A percentile compares a stretch with the other conserved stretches of the same genome.
These are phyloP conservation scores for Trichosporon faecale DNA, from an alignment of 1,284 basidiomycete species.

Conservation along the genomic window DNA sequence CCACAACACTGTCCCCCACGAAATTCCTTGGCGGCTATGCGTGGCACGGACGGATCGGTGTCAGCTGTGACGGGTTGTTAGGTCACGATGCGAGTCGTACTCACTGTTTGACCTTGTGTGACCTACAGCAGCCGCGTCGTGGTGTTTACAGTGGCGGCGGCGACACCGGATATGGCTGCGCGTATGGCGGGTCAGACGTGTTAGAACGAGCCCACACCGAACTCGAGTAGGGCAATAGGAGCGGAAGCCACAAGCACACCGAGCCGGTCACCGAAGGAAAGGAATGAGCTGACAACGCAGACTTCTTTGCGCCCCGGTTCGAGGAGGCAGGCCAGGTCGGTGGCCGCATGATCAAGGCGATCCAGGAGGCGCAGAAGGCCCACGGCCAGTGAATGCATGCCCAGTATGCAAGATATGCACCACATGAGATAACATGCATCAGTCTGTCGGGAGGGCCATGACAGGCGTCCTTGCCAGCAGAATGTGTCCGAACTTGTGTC, in stretches of 20 bases:
- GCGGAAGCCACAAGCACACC: background rate
- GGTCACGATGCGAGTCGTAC: background rate
- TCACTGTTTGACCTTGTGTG: background rate
- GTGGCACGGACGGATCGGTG: no score
- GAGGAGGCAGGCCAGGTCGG: slow-evolving; percentile 79
- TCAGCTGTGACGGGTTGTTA: background rate
- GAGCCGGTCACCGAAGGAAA: background rate
- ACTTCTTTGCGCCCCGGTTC: slow-evolving; percentile 84
- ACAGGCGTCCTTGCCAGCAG: background rate
- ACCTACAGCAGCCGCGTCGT: background rate
- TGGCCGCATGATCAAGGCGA: slow-evolving; percentile 85
- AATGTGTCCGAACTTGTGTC: no score
- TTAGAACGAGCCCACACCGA: no score
- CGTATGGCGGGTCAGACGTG: no score
- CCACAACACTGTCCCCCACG: no score
- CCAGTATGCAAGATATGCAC: background rate
- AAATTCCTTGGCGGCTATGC: no score
- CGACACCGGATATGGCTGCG: background rate
- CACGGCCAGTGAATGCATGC: background rate
- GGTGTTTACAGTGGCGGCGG: background rate
- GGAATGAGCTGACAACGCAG: slow-evolving; percentile 26
- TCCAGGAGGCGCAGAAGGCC: slow-evolving; percentile 52
- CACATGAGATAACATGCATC: background rate
- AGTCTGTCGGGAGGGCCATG: background rate
- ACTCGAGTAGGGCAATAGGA: no score